Percentiles rank a stretch among this genome's conserved stretches.
phyloP scores from a whole-genome alignment of 495 filamentous ascomycete species.

The Talaromyces stipitatus region DNA sequence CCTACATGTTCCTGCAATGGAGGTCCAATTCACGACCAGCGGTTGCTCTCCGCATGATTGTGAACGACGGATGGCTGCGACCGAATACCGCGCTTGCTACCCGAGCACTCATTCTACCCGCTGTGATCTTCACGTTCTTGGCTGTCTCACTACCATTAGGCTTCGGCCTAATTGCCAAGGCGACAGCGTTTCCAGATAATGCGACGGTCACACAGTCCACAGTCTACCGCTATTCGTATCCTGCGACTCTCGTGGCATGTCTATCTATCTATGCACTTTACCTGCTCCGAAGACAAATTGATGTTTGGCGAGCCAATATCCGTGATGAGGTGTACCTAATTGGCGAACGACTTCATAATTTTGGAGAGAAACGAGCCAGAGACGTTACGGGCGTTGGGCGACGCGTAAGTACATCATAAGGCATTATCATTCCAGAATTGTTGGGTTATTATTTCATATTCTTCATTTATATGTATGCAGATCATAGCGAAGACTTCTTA shows the following conservation, averaged over 20 bases:
- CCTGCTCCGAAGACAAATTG: constrained; percentile 44
- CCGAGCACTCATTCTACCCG: constrained; percentile 71
- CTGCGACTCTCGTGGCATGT: constrained; percentile 43
- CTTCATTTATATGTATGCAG: neutral
- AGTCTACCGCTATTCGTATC: constrained; percentile 70
- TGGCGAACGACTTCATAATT: constrained; percentile 89
- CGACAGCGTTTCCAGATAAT: constrained; percentile 30
- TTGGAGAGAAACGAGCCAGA: constrained; percentile 53
- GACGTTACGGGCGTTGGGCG: constrained; percentile 31
- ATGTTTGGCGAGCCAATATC: constrained; percentile 74
- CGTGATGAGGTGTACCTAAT: constrained; percentile 94
- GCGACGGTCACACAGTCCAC: constrained; percentile 40
- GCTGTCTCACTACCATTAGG: constrained; percentile 54
- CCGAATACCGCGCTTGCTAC: constrained; percentile 76
- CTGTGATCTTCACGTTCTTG: constrained; percentile 44
- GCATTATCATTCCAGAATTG: neutral
- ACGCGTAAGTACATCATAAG: constrained; percentile 30
- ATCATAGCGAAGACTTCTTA: neutral
- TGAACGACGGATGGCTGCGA: constrained; percentile 71
- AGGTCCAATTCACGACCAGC: constrained; percentile 60
- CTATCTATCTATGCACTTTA: constrained; percentile 33
- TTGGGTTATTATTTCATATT: neutral
- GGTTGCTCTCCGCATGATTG: constrained; percentile 63
- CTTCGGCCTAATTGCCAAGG: constrained; percentile 38
- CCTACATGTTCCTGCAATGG: constrained; percentile 60